These are phyloP conservation scores for Porogramme epimiltina DNA, from an alignment of 1,284 basidiomycete species.

Conservation along the genomic window DNA sequence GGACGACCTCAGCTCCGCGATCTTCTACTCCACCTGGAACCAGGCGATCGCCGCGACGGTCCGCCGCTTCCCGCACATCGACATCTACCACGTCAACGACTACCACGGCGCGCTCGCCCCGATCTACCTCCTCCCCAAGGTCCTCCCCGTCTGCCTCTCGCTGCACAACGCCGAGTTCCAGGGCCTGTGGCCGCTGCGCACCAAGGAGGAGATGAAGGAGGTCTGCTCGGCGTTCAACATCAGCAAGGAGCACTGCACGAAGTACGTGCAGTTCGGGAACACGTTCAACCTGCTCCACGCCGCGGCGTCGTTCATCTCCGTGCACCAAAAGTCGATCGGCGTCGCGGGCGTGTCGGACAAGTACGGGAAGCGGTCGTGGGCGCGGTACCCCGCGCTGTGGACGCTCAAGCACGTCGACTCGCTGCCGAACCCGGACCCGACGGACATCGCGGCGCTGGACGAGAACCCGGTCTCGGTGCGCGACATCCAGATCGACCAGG, in stretches of 20 bases:
- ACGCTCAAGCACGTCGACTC: constrained; percentile 94
- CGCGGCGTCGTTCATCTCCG: constrained; percentile 87
- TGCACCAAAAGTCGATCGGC: constrained; percentile 89
- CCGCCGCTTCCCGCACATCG: constrained; percentile 80
- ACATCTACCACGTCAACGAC: constrained; percentile 90
- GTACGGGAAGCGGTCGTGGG: constrained; percentile 94
- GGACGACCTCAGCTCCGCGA: constrained; percentile 93
- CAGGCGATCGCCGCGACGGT: constrained; percentile 91
- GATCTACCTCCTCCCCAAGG: constrained; percentile 87
- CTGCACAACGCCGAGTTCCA: constrained; percentile 96
- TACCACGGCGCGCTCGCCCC: constrained; percentile 91
- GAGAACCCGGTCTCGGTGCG: constrained; percentile 72
- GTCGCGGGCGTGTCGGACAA: constrained; percentile 96
- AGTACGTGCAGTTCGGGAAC: constrained; percentile 96
- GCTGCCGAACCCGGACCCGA: constrained; percentile 90
- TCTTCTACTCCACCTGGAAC: constrained; percentile 97
- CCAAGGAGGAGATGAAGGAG: constrained; percentile 97
- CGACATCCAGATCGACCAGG: constrained; percentile 77
- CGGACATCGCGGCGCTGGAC: constrained; percentile 89
- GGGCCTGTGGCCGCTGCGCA: constrained; percentile 91
- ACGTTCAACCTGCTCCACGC: constrained; percentile 94
- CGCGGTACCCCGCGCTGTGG: constrained; percentile 92
- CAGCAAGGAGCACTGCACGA: constrained; percentile 91
- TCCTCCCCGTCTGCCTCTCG: constrained; percentile 88
- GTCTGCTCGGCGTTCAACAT: constrained; percentile 96